These are phyloP conservation scores for Calonectria multiphialidica DNA, from an alignment of 2,329 filamentous ascomycete species.

Conservation along the genomic window DNA sequence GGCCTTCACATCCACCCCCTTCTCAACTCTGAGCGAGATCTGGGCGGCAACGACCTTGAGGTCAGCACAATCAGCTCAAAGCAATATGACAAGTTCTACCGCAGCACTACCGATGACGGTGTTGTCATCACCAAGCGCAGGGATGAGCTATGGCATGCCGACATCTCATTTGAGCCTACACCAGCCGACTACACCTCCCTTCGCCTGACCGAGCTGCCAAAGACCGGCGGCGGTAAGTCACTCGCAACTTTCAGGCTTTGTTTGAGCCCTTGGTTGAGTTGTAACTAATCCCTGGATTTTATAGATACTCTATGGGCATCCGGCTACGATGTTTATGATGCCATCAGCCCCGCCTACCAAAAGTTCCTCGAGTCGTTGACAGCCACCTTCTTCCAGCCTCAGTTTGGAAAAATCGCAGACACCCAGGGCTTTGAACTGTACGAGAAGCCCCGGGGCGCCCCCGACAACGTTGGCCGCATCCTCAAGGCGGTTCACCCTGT, in stretches of 20 bases:
- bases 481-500: constrained; percentile 66
- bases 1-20: constrained; percentile 72
- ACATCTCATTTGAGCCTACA: constrained; percentile 74
- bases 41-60: constrained; percentile 68
- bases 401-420: constrained; percentile 62
- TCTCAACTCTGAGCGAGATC: constrained; percentile 63
- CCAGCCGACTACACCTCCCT: constrained; percentile 74
- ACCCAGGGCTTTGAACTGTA: constrained; percentile 60
- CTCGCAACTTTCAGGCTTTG: no score
- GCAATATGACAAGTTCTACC: constrained; percentile 64
- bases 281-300: not conserved
- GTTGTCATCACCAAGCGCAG: constrained; percentile 28
- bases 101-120: constrained; percentile 48
- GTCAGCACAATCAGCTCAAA: constrained; percentile 72
- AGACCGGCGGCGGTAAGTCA: constrained; percentile 62
- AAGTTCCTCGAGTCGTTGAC: constrained; percentile 70
- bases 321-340: constrained; percentile 76
- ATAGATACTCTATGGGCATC: constrained; percentile 75
- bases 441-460: constrained; percentile 58
- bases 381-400: constrained; percentile 64
- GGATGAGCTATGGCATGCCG: constrained; percentile 65
- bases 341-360: constrained; percentile 67
- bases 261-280: not conserved
- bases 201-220: constrained; percentile 64
- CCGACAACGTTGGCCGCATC: constrained; percentile 61